Evolutionary conservation across 371 early-diverging fungal species (phyloP), one percentile per base, ranked within the genome.

Genomic region (Rhizomucor miehei): DNA sequence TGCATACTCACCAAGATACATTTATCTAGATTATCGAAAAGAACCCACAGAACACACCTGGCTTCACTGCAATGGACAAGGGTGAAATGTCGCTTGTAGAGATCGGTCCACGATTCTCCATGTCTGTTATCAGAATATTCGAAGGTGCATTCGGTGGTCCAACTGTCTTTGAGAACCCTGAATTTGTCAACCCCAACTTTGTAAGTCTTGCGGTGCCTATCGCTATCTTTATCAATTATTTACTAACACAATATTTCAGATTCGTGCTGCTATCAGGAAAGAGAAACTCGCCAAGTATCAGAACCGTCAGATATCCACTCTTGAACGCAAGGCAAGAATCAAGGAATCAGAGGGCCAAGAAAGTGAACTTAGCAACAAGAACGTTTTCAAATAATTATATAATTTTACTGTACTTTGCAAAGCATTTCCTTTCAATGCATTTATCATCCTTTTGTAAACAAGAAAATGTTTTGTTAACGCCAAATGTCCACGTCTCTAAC

Each of bases 21-120:
- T 20, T 6, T 11, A 41, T 23, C 10, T 16, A 48, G 75, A 73
- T 82, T 60, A 66, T 77, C 12, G 81, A 81, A 57, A 81, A 84
- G 68, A 77, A 77, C 51, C 56, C 66, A 14, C 59, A 68, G 44
- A 80, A 75, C 57, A 80, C 82, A 58, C 81, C 65, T 52, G 71
- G 69, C 44, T 73, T 68, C 57, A 67, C 71, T 51, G 71, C 63
- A 46, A 66, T 66, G 44, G 87, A 85, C 58, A 81, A 88, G 52
- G 82, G 74, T 6, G 90, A 90, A 51, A 81, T 90, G 17, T 82
- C 89, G 2, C 72, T 98, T 37, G 89, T 94, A 16, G 99, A 98
- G 72, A 94, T 98, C 52, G 99, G 99, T n/a, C 99, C 99, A 36
- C 89, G 99, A 16, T 95, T 97, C 78, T 91, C 91, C 54, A 77